Evolutionary conservation across 2,329 filamentous ascomycete genomes (phyloP).

Genomic region (Aspergillus fischeri): DNA sequence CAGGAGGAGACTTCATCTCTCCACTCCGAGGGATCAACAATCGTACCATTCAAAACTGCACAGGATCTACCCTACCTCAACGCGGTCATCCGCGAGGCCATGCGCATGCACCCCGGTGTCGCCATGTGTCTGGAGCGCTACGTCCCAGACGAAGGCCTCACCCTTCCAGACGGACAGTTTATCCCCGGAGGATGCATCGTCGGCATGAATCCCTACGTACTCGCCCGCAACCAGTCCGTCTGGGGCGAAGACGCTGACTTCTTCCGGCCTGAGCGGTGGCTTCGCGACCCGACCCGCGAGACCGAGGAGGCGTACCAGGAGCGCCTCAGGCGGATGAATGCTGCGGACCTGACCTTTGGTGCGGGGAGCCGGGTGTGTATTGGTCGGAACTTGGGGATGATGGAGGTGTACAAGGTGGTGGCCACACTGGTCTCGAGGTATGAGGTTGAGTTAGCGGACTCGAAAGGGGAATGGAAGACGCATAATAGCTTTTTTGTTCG

Average conservation of each 20-base stretch:
- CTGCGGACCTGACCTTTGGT: slow-evolving; percentile 45
- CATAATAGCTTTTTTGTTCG: slow-evolving; percentile 59
- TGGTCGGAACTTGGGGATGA: slow-evolving; percentile 51
- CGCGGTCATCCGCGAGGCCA: slow-evolving; percentile 50
- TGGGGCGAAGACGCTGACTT: slow-evolving; percentile 46
- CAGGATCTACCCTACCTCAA: slow-evolving; percentile 41
- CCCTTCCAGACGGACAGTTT: slow-evolving; percentile 27
- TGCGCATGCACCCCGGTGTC: slow-evolving; percentile 49
- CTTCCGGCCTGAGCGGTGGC: slow-evolving; percentile 49
- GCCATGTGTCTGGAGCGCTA: slow-evolving; percentile 49
- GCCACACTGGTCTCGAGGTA: slow-evolving; percentile 49
- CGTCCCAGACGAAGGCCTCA: slow-evolving; percentile 37
- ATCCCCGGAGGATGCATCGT: slow-evolving; percentile 35
- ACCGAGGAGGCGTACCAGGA: slow-evolving; percentile 28
- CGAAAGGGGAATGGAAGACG: slow-evolving; percentile 48
- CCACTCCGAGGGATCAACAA: slow-evolving; percentile 7
- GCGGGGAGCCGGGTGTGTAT: slow-evolving; percentile 54
- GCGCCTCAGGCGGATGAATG: slow-evolving; percentile 37
- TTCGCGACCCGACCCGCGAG: slow-evolving; percentile 32
- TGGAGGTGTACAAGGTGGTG: slow-evolving; percentile 59
- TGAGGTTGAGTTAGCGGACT: slow-evolving; percentile 51
- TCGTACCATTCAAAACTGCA: slow-evolving; percentile 17
- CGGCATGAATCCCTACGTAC: slow-evolving; percentile 34
- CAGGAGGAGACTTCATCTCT: slow-evolving; percentile 11
- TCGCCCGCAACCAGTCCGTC: slow-evolving; percentile 36